Evolutionary conservation across 164 flowering plant species (phyloP).

Genomic region (Berberis thunbergii): DNA sequence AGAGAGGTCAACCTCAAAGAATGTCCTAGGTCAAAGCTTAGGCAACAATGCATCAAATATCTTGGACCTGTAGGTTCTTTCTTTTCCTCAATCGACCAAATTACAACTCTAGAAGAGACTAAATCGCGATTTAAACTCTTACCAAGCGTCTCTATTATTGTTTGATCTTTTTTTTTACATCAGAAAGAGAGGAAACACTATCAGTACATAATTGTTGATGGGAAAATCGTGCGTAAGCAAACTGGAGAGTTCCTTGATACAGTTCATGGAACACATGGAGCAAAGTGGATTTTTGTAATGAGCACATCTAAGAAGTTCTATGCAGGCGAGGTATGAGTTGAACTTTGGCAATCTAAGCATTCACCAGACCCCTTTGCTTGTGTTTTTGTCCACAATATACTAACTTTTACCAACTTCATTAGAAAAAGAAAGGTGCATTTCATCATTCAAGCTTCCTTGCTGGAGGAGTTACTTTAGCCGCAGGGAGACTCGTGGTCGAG

Average conservation of each 20-base stretch:
- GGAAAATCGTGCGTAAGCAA: conserved; percentile 49
- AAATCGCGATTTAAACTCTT: too few species aligned
- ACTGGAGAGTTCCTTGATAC: conserved; percentile 57
- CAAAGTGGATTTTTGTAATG: conserved; percentile 89
- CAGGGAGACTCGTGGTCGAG: conserved; percentile 66
- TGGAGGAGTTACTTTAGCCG: conserved; percentile 83
- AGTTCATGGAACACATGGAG: conserved; percentile 19
- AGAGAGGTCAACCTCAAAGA: conserved; percentile 65
- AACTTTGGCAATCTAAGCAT: background rate
- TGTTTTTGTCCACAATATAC: background rate
- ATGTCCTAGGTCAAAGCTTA: conserved; percentile 70
- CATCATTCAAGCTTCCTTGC: conserved; percentile 96
- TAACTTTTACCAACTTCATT: conserved; percentile 4
- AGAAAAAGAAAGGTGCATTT: conserved; percentile 86
- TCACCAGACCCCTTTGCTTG: background rate
- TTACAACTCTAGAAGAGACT: too few species aligned
- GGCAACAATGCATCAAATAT: conserved; percentile 73
- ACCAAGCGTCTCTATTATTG: too few species aligned
- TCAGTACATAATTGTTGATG: conserved; percentile 52
- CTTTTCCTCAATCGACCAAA: too few species aligned
- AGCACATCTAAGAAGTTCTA: conserved; percentile 71
- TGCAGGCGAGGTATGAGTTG: conserved; percentile 56
- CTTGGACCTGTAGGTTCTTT: conserved; percentile 77
- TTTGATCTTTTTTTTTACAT: background rate
- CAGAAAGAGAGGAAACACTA: conserved; percentile 79